Evolutionary conservation across 371 early-diverging fungal species (phyloP).

Genomic region (Haplosporangium sp.): DNA sequence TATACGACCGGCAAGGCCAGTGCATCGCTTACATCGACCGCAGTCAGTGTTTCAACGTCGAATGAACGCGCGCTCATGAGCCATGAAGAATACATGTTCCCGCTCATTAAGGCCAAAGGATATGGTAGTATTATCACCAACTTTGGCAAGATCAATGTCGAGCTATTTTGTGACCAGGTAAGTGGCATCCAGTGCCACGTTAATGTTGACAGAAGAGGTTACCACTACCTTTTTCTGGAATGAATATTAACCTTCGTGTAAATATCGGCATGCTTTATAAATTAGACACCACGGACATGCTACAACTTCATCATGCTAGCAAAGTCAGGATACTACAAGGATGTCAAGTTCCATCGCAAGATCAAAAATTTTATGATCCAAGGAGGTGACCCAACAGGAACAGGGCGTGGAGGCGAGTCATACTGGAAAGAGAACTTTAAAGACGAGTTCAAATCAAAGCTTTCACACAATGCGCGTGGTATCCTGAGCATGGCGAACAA

Average conservation of each 20-base stretch:
- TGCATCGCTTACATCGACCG: slow-evolving; percentile 90
- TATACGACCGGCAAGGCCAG: slow-evolving; percentile 87
- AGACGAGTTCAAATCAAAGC: slow-evolving; percentile 81
- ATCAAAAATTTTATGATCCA: slow-evolving; percentile 96
- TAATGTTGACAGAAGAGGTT: neutral
- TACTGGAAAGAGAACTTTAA: slow-evolving; percentile 83
- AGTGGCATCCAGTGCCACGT: neutral
- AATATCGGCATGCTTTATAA: no score
- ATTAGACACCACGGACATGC: slow-evolving; percentile 85
- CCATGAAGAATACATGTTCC: slow-evolving; percentile 90
- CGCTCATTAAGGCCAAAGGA: slow-evolving; percentile 78
- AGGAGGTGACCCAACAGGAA: slow-evolving; percentile 96
- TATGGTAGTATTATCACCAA: slow-evolving; percentile 84
- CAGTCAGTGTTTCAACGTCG: slow-evolving; percentile 77
- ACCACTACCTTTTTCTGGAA: neutral
- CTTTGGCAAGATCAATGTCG: slow-evolving; percentile 88
- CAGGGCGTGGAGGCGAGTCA: slow-evolving; percentile 89
- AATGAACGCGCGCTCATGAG: slow-evolving; percentile 76
- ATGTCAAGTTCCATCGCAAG: slow-evolving; percentile 84
- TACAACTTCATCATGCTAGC: slow-evolving; percentile 93
- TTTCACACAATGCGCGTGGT: slow-evolving; percentile 84
- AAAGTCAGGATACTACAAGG: slow-evolving; percentile 86
- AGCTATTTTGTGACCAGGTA: slow-evolving; percentile 83
- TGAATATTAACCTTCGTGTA: neutral
- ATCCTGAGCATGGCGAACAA: slow-evolving; percentile 90